Evolutionary conservation across 2,329 filamentous ascomycete species (phyloP).

Genomic region (Colletotrichum magnum): DNA sequence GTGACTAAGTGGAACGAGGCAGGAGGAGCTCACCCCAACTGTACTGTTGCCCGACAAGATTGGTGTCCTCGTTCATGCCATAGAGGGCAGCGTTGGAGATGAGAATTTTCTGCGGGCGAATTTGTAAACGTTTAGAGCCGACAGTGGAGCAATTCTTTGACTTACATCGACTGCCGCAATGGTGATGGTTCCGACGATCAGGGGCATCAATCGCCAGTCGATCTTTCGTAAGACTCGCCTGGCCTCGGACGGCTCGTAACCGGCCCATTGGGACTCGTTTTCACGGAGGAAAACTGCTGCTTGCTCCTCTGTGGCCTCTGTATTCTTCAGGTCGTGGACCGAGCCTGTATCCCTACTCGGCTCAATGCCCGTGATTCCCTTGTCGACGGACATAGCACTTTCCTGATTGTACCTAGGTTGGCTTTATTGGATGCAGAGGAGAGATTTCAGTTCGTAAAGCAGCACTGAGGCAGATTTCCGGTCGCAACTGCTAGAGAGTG

Average conservation of each 20-base stretch:
- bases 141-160: not conserved
- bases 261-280: not conserved
- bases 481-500: too few species aligned
- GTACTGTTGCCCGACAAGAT: slow-evolving; percentile 30
- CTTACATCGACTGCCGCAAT: slow-evolving; percentile 8
- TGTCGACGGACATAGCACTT: not conserved
- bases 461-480: too few species aligned
- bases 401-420: not conserved
- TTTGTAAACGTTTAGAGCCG: not conserved
- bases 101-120: slow-evolving; percentile 54
- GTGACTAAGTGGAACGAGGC: too few species aligned
- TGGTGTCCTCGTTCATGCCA: slow-evolving; percentile 64
- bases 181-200: slow-evolving; percentile 18
- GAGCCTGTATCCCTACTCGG: not conserved
- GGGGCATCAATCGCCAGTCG: slow-evolving; percentile 31
- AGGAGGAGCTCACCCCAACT: slow-evolving; percentile 4
- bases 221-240: slow-evolving; percentile 20
- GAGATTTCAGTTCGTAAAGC: too few species aligned
- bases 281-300: not conserved
- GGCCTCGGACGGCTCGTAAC: not conserved
- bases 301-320: not conserved
- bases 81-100: slow-evolving; percentile 69
- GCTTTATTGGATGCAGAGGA: too few species aligned
- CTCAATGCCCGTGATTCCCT: not conserved
- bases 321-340: not conserved